Conservation (phyloP, 148 eudicot species). For the Nyssa sinensis region DNA sequence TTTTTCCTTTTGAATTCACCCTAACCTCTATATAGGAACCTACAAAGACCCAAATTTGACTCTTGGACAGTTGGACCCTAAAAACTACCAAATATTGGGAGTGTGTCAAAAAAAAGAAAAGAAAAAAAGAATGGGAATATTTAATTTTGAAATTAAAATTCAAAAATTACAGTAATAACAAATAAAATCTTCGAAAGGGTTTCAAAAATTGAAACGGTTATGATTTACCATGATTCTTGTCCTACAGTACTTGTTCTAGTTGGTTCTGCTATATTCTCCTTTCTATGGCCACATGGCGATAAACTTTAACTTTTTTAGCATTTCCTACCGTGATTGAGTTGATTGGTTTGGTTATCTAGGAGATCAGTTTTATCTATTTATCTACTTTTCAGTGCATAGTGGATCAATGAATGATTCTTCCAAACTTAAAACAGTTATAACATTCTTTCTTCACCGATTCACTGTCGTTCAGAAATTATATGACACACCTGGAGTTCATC, state of each 20-base stretch:
- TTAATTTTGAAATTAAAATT: too few relatives aligned
- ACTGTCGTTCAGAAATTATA: constrained; percentile 61
- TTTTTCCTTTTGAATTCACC: background rate
- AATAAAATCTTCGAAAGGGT: background rate
- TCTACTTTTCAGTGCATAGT: background rate
- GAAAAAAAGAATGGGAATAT: too few relatives aligned
- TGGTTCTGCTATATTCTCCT: background rate
- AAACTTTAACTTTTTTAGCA: background rate
- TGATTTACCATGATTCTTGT: background rate
- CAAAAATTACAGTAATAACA: background rate
- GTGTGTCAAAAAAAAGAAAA: too few relatives aligned
- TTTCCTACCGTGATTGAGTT: background rate
- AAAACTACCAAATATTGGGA: too few relatives aligned
- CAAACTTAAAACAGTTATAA: background rate
- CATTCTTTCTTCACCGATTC: constrained; percentile 9
- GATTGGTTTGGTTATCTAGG: background rate
- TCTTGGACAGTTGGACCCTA: too few relatives aligned
- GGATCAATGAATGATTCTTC: background rate
- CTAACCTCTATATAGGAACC: background rate
- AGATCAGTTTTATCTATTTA: background rate
- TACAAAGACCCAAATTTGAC: background rate
- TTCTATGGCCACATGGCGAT: background rate
- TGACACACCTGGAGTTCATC: constrained; percentile 99
- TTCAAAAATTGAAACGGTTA: background rate
- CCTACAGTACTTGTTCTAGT: background rate